phyloP scores from a whole-genome alignment of 129 eudicot genomes.

The Tagetes erecta region DNA sequence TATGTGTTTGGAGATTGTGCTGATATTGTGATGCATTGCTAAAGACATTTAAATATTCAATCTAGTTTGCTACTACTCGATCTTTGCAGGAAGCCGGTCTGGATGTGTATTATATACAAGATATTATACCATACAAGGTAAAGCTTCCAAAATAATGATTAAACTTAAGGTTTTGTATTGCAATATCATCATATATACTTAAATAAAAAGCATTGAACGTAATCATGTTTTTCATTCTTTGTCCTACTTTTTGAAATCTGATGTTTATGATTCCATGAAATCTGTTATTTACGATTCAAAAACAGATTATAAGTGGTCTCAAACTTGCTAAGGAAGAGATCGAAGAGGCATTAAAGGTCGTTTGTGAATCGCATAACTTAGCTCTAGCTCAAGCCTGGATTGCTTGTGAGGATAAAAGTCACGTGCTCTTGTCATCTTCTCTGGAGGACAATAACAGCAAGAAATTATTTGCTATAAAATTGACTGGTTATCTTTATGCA shows the following conservation, averaged over 20 bases:
- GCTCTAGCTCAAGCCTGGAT: conserved; percentile 18
- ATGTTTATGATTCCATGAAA: not conserved
- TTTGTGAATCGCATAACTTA: not conserved
- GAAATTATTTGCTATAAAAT: not conserved
- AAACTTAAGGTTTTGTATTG: not conserved
- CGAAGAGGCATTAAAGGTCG: not conserved
- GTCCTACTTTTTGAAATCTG: not conserved
- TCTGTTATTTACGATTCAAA: not conserved
- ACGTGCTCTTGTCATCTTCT: conserved; percentile 7
- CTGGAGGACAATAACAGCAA: not conserved
- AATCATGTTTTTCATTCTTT: not conserved
- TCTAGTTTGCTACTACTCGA: not conserved
- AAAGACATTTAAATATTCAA: not conserved
- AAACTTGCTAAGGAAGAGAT: not conserved
- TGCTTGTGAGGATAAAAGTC: not conserved
- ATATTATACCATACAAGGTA: conserved; percentile 15
- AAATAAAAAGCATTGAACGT: not conserved
- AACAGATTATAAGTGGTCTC: conserved; percentile 21
- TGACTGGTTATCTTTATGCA: not conserved
- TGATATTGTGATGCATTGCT: not conserved
- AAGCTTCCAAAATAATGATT: not conserved
- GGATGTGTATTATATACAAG: not conserved
- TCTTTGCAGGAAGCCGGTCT: conserved; percentile 17
- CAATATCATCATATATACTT: not conserved
- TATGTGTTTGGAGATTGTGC: not conserved